Evolutionary conservation across 305 asterid species (phyloP).

Genomic region (Solanum hybrid): DNA sequence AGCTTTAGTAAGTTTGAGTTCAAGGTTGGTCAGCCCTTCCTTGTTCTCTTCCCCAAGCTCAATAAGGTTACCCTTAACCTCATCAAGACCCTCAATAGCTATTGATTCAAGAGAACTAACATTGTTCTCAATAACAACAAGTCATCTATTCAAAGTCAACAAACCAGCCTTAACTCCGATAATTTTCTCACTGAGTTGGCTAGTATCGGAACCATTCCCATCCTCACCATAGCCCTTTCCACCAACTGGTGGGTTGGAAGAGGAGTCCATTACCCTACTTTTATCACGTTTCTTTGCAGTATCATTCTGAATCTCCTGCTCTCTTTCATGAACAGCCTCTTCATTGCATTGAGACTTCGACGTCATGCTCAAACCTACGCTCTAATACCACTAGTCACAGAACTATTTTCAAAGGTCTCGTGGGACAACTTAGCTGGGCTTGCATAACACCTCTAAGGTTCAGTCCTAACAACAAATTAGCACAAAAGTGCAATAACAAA

Average conservation of each 20-base stretch:
- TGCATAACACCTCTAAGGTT: neutral
- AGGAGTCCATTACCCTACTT: neutral
- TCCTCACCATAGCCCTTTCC: neutral
- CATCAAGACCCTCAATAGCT: neutral
- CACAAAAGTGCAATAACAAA: neutral
- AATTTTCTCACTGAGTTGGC: neutral
- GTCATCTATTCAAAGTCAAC: neutral
- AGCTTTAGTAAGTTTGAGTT: neutral
- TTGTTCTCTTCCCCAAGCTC: no score
- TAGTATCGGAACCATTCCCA: no score
- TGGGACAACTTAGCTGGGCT: neutral
- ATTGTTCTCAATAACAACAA: neutral
- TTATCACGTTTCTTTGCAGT: no score
- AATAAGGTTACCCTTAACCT: neutral
- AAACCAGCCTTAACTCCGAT: neutral
- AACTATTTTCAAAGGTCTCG: neutral
- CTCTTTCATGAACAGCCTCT: neutral
- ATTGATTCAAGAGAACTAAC: neutral
- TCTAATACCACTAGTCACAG: neutral
- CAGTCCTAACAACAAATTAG: no score
- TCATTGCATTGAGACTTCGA: neutral
- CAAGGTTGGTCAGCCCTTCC: neutral
- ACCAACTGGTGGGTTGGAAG: neutral
- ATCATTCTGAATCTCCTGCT: neutral
- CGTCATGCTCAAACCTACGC: neutral